Evolutionary conservation across 768 basidiomycete species (phyloP), one percentile per base, ranked within the genome.

Genomic region (Agrocybe pediades): DNA sequence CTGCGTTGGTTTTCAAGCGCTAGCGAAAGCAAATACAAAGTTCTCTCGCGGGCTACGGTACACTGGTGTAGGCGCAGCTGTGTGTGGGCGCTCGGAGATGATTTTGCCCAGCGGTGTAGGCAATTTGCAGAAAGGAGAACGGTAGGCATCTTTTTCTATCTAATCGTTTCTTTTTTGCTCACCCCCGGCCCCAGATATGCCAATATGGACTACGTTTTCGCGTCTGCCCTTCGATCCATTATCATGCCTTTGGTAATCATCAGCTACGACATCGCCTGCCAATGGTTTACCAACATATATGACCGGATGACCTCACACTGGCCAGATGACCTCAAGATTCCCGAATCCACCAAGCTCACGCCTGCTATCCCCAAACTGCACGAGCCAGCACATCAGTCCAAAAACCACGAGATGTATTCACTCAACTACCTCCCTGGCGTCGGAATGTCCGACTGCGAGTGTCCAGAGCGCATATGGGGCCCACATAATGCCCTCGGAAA

Each of bases 301-400:
- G 25, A 36, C 1, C 42, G 61, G 1, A 53, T 63, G 13, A 33
- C 45, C 20, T 23, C 26, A 13, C 15, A 11, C 0, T 41, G 51
- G 42, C 47, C 51, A 20, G 9, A 39, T 13, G n/a, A 2, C 7
- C 11, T 50, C 23, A 29, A 29, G 25, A 9, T 33, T 42, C 41
- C 6, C 6, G 17, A n/a, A 11, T 13, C 47, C 9, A 23, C 39
- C 15, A 17, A 55, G 1, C n/a, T 58, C 26, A 25, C 30, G 0
- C 64, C 54, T 26, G 36, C 63, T 2, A 55, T 73, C 13, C 72
- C 72, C 1, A 71, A 71, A 49, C 68, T 72, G 25, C 71, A 72
- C 41, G 48, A 70, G 1, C 49, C 61, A 0, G 62, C 64, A 9
- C 71, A 73, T 40, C 41, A 26, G 2, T 33, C 42, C 11, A n/a